These are phyloP conservation scores for Fusarium temperatum DNA, from an alignment of 2,329 filamentous ascomycete genomes.

Conservation along the genomic window DNA sequence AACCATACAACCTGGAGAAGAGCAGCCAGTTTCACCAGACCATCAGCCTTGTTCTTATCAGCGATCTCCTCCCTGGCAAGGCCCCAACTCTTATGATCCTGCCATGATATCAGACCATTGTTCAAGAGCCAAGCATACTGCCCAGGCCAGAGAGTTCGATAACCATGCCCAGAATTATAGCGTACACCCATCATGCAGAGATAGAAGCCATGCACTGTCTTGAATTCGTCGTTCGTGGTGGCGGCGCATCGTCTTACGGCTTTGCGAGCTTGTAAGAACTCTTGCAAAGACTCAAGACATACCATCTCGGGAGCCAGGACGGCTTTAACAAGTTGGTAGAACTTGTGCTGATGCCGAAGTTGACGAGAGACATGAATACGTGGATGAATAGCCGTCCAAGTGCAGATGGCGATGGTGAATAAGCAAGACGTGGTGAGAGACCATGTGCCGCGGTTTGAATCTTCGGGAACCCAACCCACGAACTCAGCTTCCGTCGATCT, in stretches of 20 bases:
- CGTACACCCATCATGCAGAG: neutral
- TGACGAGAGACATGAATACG: neutral
- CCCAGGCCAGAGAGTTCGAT: neutral
- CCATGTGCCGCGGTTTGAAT: neutral
- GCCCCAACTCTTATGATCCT: neutral
- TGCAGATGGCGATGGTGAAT: conserved; percentile 6
- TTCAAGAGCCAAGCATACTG: conserved; percentile 14
- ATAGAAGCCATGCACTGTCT: neutral
- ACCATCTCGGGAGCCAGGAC: neutral
- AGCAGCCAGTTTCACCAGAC: conserved; percentile 2
- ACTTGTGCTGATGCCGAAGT: neutral
- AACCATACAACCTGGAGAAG: conserved; percentile 11
- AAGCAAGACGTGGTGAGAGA: neutral
- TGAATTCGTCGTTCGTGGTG: neutral
- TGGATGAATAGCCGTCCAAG: conserved; percentile 3
- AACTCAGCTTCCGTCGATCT: neutral
- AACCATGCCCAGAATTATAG: neutral
- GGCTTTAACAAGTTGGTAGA: neutral
- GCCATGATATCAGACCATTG: neutral
- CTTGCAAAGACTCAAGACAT: neutral
- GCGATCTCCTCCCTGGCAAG: neutral
- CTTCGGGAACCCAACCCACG: neutral
- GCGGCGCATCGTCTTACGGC: neutral
- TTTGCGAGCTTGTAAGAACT: conserved; percentile 1
- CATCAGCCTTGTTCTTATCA: conserved; percentile 15